Evolutionary conservation across 2,329 filamentous ascomycete species (phyloP), one percentile per base, ranked within the genome.

Genomic region (Venturia effusa): DNA sequence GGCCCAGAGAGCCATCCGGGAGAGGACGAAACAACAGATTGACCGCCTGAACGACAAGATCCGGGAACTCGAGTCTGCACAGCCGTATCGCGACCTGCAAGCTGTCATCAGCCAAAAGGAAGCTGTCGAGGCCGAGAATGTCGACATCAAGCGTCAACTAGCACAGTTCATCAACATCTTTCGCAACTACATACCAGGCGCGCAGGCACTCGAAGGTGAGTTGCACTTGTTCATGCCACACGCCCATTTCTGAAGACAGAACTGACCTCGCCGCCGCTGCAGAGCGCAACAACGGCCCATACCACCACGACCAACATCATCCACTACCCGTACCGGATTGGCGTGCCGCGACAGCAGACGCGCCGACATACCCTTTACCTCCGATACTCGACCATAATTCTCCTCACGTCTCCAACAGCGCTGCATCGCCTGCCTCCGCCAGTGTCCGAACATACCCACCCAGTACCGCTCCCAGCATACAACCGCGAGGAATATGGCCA

Each of bases 31-130:
- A 76, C 84, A 85, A 65, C 88, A 89, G 74, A 94, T 94, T 68
- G 89, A 93, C 72, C 78, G 76, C 7, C 79, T 94, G 65, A 88
- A 94, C 74, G 81, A 80, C 66, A 82, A 84, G 66, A 92, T 95
- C 66, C 80, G 83, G 64, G 88, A 93, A 67, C 81, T 95, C 68
- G 89, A 89, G 64, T 87, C 83, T 64, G 88, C 91, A 75, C 86
- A 92, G 74, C 90, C 90, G 0, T 92, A 92, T 69, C 87, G 90
- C 72, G 91, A 96, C 72, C 82, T 96, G 24, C 90, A 95, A 74
- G 80, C 84, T 34, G 89, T 86, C 11, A 75, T 93, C 64, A 81
- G 84, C 39, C 86, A 91, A 74, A 92, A 91, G 77, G 88, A 93
- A 71, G 82, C 83, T 17, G 84, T 91, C 62, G 84, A 91, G 76